Evolutionary conservation across 768 basidiomycete genomes (phyloP).

Genomic region (Crucibulum laeve): DNA sequence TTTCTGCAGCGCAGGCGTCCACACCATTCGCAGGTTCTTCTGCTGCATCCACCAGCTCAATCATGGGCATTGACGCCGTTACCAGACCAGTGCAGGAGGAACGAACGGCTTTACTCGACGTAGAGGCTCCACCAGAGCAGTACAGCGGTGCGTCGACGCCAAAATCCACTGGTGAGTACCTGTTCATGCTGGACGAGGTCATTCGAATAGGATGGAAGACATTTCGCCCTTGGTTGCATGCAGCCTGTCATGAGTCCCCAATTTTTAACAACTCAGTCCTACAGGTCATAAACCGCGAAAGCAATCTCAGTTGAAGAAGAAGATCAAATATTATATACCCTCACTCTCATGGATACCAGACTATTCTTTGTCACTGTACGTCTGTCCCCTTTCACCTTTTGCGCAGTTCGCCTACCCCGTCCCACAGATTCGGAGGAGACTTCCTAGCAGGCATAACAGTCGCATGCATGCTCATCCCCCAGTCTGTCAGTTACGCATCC

Average conservation of each 20-base stretch:
- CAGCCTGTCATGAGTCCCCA: not conserved
- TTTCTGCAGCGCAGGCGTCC: no score
- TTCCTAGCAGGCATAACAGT: conserved; percentile 84
- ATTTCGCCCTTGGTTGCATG: not conserved
- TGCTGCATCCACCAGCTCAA: conserved; percentile 23
- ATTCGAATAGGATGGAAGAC: not conserved
- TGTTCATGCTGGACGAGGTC: not conserved
- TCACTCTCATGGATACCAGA: conserved; percentile 76
- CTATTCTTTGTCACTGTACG: conserved; percentile 67
- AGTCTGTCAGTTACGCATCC: conserved; percentile 89
- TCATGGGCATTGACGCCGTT: conserved; percentile 30
- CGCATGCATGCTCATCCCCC: conserved; percentile 78
- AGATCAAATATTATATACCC: conserved; percentile 72
- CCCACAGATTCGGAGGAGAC: conserved; percentile 43
- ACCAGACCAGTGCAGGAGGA: conserved; percentile 16
- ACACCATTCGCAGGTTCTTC: conserved; percentile 11
- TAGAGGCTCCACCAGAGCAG: conserved; percentile 13
- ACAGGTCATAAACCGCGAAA: conserved; percentile 8
- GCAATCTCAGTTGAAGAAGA: conserved; percentile 34
- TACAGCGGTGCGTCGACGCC: conserved; percentile 22
- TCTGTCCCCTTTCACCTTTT: conserved; percentile 8
- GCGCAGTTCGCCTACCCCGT: conserved; percentile 1
- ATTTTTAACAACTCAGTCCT: not conserved
- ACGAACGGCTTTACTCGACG: conserved; percentile 29
- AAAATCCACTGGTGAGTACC: conserved; percentile 16